Evolutionary conservation across 2,329 filamentous ascomycete species (phyloP).

Genomic region (Aspergillus sp.): DNA sequence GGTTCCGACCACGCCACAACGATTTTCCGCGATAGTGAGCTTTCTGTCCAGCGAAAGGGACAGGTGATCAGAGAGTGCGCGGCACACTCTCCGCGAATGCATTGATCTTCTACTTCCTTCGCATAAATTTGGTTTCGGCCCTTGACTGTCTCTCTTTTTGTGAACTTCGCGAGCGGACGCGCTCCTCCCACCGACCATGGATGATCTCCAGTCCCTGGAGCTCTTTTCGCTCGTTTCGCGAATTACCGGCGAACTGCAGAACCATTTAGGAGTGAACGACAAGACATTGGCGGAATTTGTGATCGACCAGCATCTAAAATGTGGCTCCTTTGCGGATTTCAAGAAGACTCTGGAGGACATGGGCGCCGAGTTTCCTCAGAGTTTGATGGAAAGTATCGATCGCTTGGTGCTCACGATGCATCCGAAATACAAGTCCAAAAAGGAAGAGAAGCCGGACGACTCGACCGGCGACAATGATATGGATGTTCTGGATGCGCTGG

Average conservation of each 20-base stretch:
- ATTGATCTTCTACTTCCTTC: background rate
- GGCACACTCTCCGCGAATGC: slow-evolving; percentile 17
- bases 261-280: slow-evolving; percentile 87
- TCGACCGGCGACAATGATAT: slow-evolving; percentile 39
- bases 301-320: slow-evolving; percentile 83
- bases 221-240: slow-evolving; percentile 91
- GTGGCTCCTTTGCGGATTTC: slow-evolving; percentile 69
- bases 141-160: background rate
- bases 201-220: slow-evolving; percentile 88
- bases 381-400: slow-evolving; percentile 87
- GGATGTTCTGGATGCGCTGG: slow-evolving; percentile 47
- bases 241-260: slow-evolving; percentile 90
- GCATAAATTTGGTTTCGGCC: background rate
- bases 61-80: slow-evolving; percentile 19
- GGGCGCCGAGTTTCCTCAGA: slow-evolving; percentile 80
- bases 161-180: background rate
- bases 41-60: slow-evolving; percentile 12
- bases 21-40: slow-evolving; percentile 34
- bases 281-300: slow-evolving; percentile 96
- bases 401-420: slow-evolving; percentile 86
- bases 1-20: slow-evolving; percentile 26
- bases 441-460: slow-evolving; percentile 32
- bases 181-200: slow-evolving; percentile 56
- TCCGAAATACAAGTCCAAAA: slow-evolving; percentile 71
- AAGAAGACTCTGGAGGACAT: slow-evolving; percentile 71